These are phyloP conservation scores for Cicer arietinum DNA, from an alignment of 306 rosid genomes.

Conservation along the genomic window DNA sequence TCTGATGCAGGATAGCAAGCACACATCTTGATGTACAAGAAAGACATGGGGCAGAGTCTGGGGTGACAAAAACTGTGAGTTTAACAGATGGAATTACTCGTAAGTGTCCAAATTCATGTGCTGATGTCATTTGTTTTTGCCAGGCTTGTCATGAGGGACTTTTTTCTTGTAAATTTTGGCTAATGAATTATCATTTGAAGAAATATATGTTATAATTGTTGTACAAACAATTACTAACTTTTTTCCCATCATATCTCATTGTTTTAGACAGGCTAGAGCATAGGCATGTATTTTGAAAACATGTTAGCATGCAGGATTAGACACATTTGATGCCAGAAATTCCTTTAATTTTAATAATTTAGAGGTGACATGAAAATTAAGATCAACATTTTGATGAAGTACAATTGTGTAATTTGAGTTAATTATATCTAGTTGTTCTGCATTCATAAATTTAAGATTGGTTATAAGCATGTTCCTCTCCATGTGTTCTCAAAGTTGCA, in stretches of 20 bases:
- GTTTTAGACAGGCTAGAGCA: constrained; percentile 23
- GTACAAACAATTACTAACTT: neutral
- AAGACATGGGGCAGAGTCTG: constrained; percentile 57
- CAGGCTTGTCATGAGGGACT: constrained; percentile 25
- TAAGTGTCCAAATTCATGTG: constrained; percentile 52
- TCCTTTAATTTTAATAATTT: constrained; percentile 17
- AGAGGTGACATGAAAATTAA: neutral
- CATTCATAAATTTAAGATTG: constrained; percentile 26
- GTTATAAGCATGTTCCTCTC: neutral
- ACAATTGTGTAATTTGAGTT: neutral
- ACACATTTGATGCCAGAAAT: constrained; percentile 17
- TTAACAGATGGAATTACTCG: constrained; percentile 46
- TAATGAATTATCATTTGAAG: constrained; percentile 31
- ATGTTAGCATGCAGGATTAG: constrained; percentile 2
- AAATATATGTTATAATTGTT: constrained; percentile 9
- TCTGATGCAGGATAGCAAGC: constrained; percentile 64
- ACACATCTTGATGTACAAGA: constrained; percentile 53
- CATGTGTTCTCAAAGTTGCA: constrained; percentile 11
- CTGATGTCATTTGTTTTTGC: constrained; percentile 27
- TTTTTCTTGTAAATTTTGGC: constrained; percentile 30
- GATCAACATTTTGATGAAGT: neutral
- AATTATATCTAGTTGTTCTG: neutral
- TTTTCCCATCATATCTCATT: constrained; percentile 13
- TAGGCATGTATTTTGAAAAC: constrained; percentile 13
- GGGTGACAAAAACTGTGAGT: constrained; percentile 53